Evolutionary conservation across 2,329 filamentous ascomycete species (phyloP), one percentile per base, ranked within the genome.

Genomic region (Madurella mycetomatis): DNA sequence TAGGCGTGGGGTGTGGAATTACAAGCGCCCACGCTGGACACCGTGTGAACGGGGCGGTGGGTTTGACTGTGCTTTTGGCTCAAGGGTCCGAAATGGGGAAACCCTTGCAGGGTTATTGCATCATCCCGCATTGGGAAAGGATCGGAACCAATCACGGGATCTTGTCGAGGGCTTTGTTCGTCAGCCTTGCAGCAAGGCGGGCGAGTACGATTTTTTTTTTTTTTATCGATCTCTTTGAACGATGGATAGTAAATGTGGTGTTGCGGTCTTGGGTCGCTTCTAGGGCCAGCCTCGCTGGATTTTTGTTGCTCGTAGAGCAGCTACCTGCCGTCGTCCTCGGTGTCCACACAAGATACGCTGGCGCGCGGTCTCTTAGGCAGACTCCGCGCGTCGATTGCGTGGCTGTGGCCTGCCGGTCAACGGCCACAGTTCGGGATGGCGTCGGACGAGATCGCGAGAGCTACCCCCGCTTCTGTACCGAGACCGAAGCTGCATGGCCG

Each of bases 401-500:
- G 46, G 56, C 32, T 42, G 41, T 49, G 41, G 48, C 39, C n/a
- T 19, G 43, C 44, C 13, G 17, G 40, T 9, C 39, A 15, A 13
- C 41, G 31, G 17, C 16, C 25, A 13, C n/a, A 41, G 9, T 54
- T 16, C 19, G 16, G 40, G 13, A 62, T 63, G 61, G 57, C 64
- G 18, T 55, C 52, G 17, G 52, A 52, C 13, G 44, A 57, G 34
- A 40, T 53, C 9, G 16, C 44, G 11, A 45, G 45, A 15, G 47
- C 58, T 9, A 57, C 51, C 43, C 40, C 58, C 9, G 41, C 58
- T 5, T 43, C 55, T 2, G 46, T 49, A 30, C 53, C 32, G 25
- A 61, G 64, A 25, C 70, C 66, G 51, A 95, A 92, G 70, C 75
- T 95, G 18, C 83, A 88, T 64, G 94, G 94, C 1, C 79, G 94